phyloP scores from a whole-genome alignment of 768 basidiomycete genomes.

The Boletus eberwhitei region DNA sequence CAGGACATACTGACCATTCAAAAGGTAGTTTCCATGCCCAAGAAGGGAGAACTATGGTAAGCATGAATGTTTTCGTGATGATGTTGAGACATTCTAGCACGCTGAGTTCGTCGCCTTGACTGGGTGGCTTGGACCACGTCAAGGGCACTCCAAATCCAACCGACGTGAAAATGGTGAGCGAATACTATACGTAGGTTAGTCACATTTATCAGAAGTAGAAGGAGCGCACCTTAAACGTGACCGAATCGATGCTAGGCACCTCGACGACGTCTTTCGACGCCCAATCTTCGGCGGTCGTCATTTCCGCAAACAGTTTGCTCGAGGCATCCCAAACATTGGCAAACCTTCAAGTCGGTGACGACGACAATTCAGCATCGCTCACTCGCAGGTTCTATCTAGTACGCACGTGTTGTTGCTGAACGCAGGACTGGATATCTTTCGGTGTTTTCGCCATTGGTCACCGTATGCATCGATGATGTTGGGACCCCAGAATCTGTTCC shows the following conservation, averaged over 20 bases:
- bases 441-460: conserved; percentile 19
- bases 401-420: conserved; percentile 22
- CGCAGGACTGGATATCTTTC: conserved; percentile 15
- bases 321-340: conserved; percentile 13
- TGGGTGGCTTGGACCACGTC: conserved; percentile 7
- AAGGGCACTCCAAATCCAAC: conserved; percentile 19
- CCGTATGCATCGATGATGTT: conserved; percentile 11
- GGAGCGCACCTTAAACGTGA: conserved; percentile 8
- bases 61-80: background rate
- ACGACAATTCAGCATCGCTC: background rate
- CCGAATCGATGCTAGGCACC: conserved; percentile 3
- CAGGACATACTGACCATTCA: conserved; percentile 2
- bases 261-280: conserved; percentile 7
- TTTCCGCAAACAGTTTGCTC: conserved; percentile 11
- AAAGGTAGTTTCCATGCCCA: conserved; percentile 24
- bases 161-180: conserved; percentile 16
- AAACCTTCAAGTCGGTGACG: conserved; percentile 2
- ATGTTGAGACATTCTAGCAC: conserved; percentile 10
- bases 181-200: conserved; percentile 5
- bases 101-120: conserved; percentile 3
- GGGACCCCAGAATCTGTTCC: conserved; percentile 20
- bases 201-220: no score
- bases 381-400: background rate
- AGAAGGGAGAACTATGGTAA: conserved; percentile 5
- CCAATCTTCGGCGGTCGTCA: conserved; percentile 13